Conservation (phyloP, 495 filamentous ascomycete species). For the Penicillium alfredii region DNA sequence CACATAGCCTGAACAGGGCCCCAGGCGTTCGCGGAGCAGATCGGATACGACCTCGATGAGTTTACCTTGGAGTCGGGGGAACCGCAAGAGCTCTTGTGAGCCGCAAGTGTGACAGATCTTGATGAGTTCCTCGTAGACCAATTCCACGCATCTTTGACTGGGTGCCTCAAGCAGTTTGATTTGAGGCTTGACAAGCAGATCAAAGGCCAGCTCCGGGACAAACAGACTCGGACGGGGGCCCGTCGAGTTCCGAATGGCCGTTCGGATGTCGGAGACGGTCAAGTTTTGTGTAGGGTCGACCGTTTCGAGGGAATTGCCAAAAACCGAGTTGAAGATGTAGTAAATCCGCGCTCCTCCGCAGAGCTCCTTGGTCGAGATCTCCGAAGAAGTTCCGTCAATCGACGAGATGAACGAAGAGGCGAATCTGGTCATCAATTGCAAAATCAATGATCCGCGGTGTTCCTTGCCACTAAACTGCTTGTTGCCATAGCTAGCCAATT, state of each 20-base stretch:
- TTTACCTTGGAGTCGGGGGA: constrained; percentile 90
- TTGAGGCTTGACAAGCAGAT: constrained; percentile 95
- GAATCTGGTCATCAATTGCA: constrained; percentile 98
- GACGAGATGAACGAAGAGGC: constrained; percentile 97
- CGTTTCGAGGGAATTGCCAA: constrained; percentile 91
- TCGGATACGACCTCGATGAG: constrained; percentile 98
- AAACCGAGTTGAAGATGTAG: constrained; percentile 99
- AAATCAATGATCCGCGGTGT: constrained; percentile 86
- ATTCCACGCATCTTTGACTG: constrained; percentile 91
- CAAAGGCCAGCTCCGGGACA: constrained; percentile 95
- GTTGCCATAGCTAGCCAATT: constrained; percentile 95
- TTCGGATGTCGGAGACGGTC: constrained; percentile 93
- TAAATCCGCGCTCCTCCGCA: constrained; percentile 97
- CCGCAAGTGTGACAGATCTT: constrained; percentile 99
- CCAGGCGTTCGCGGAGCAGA: constrained; percentile 84
- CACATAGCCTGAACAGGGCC: constrained; percentile 83
- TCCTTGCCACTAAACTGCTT: constrained; percentile 98
- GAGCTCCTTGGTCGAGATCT: constrained; percentile 97
- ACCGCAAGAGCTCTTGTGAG: constrained; percentile 84
- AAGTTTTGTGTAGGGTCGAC: constrained; percentile 95
- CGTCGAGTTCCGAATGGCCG: constrained; percentile 96
- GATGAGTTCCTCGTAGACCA: constrained; percentile 98
- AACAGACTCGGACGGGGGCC: constrained; percentile 93
- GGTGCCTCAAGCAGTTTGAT: constrained; percentile 96
- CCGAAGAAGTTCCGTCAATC: constrained; percentile 95